These are phyloP conservation scores for Carex littledalei DNA, from an alignment of 176 grass and related monocot species.

Conservation along the genomic window DNA sequence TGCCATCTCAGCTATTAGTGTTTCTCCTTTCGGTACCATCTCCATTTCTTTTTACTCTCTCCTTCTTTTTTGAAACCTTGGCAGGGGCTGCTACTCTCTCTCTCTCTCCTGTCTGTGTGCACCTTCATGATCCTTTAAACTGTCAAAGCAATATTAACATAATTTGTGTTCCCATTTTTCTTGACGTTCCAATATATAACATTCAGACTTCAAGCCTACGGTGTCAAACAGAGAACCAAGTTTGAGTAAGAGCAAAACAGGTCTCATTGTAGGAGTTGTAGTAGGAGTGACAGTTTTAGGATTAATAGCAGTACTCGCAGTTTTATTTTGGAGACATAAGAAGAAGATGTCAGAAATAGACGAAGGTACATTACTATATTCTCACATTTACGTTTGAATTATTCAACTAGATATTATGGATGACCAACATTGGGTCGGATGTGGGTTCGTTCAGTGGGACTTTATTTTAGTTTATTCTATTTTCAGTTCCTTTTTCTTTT, in stretches of 20 bases:
- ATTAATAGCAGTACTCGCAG: conserved; percentile 26
- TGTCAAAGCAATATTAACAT: neutral
- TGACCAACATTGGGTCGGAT: neutral
- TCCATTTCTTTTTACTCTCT: neutral
- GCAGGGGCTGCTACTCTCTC: neutral
- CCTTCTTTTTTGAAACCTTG: neutral
- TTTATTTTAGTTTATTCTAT: neutral
- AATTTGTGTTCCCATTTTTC: conserved; percentile 1
- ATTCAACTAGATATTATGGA: neutral
- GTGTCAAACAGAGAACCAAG: conserved; percentile 29
- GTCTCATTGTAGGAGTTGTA: conserved; percentile 43
- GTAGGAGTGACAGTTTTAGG: conserved; percentile 39
- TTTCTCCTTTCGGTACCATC: conserved; percentile 38
- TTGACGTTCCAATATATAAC: conserved; percentile 20
- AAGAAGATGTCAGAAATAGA: conserved; percentile 19
- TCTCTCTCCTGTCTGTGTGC: neutral
- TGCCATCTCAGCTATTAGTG: conserved; percentile 70
- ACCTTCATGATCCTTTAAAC: neutral
- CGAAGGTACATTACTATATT: neutral
- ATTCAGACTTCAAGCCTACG: conserved; percentile 60
- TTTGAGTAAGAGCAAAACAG: conserved; percentile 29
- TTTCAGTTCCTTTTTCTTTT: neutral
- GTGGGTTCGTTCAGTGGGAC: neutral
- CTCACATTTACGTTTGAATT: neutral
- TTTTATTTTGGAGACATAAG: conserved; percentile 15